Evolutionary conservation across 2,329 filamentous ascomycete genomes (phyloP).

Genomic region (Bipolaris zeicola): DNA sequence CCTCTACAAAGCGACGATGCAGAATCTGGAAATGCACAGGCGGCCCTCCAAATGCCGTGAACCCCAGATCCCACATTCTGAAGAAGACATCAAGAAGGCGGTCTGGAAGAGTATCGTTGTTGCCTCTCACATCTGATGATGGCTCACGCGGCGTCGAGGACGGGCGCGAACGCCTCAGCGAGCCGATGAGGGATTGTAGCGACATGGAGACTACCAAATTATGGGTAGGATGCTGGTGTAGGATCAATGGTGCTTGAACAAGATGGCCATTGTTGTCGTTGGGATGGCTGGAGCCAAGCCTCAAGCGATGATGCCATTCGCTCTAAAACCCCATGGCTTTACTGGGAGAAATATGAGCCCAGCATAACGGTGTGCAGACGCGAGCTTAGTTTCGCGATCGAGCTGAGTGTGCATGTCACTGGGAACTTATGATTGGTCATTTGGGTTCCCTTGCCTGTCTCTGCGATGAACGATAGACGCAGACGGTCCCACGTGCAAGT

Average conservation of each 20-base stretch:
- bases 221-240: background rate
- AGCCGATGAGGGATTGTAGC: conserved; percentile 29
- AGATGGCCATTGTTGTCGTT: background rate
- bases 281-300: background rate
- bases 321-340: background rate
- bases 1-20: conserved; percentile 65
- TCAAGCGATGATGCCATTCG: background rate
- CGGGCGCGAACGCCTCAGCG: conserved; percentile 25
- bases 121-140: conserved; percentile 10
- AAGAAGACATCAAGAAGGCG: conserved; percentile 36
- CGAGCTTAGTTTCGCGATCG: background rate
- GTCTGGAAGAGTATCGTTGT: conserved; percentile 27
- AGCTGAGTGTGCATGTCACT: conserved; percentile 5
- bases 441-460: background rate
- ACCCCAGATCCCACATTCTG: conserved; percentile 63
- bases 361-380: background rate
- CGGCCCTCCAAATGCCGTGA: conserved; percentile 70
- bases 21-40: conserved; percentile 74
- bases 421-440: background rate
- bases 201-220: conserved; percentile 12
- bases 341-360: background rate
- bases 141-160: conserved; percentile 11
- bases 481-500: background rate
- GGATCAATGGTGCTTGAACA: background rate
- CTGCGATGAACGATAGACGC: background rate